Evolutionary conservation across 371 early-diverging fungal species (phyloP), one percentile per base, ranked within the genome.

Genomic region (Amoeboradix gromovi): DNA sequence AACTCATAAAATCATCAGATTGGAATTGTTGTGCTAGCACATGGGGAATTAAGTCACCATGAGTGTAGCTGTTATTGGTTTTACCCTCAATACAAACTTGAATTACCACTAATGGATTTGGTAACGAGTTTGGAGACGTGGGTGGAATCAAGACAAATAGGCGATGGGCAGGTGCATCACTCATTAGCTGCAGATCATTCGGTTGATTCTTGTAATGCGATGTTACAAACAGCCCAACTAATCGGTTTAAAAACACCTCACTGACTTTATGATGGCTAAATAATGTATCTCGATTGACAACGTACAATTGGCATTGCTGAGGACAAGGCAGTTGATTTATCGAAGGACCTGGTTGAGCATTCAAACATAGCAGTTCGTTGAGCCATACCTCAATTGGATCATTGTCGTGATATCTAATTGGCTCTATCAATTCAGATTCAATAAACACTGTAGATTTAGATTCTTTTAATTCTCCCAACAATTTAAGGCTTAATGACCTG

Each of bases 141-240:
- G 92, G 93, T 66, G 95, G 92, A 31, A 97, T 75, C 29, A 99
- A 84, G 17, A 94, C 95, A 82, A 94, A 94, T 70, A 99, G 78
- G 72, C 92, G 90, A 78, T 98, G 97, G 0, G 92, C 92, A n/a
- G 94, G 94, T 0, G 94, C 94, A 74, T 99, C 98, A 78, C 90
- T 90, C 81, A 98, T 81, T 69, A 94, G 81, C 78, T 97, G 94
- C 74, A 99, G 77, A 77, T 99, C 99, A 78, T 99, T 94, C 68
- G 98, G 98, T 32, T 89, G 87, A 80, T 98, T 99, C 81, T 94
- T 99, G 84, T 99, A 99, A 76, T 99, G 99, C 72, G 92, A 89
- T 29, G 95, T 87, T 30, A 94, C 94, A 74, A 97, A 97, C 66
- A 98, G 77, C 17, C 88, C 84, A 88, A 96, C 89, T 86, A 98